Base-by-base conservation (phyloP, 2,329 filamentous ascomycete genomes). In the Colletotrichum caudatum region DNA sequence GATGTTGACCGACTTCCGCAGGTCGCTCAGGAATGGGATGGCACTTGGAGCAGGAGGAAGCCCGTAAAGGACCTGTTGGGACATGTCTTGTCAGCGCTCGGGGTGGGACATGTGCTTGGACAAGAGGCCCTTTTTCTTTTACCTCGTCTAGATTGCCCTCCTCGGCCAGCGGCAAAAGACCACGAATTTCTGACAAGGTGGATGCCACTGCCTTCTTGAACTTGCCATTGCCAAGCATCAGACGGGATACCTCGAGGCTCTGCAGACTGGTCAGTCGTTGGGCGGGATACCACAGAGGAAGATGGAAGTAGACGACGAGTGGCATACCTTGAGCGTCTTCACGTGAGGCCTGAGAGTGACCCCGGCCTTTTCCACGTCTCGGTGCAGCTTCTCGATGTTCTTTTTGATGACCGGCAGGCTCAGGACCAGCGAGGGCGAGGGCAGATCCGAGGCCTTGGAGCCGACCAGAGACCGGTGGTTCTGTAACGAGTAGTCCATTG, bases 271-370 rank as follows among this genome's bases (percentile, higher is more conserved):
- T 67, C 1, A 64, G 41, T n/a, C 14, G 44, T 18, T 20, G 1
- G 0, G 0, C 2, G 11, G 0, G 35, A 9, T 2, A 1, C 8
- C 2, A 20, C 2, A 23, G 33, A 6, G 33, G 1, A 12, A 11
- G 53, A 16, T 5, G 1, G 1, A 29, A 6, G 26, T 9, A 16
- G 29, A 11, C 5, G 29, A 11, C 5, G 7, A 26, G 1, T 11
- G 3, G 11, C 33, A 16, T 50, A 82, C 83, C 78, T 84, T 84
- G 33, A 84, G 77, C 0, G 83, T 84, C 74, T 84, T 84, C n/a
- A 84, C 80, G 73, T 84, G 83, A 23, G 82, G 82, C 26, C 83
- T 75, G 35, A 84, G 84, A 4, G 74, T 70, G 37, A 84, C 79
- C 0, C 79, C 80, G 0, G 82, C 72, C 23, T 76, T 76, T 29